Evolutionary conservation across 257 asterid species (phyloP), one percentile per base, ranked within the genome.

Genomic region (Solanum megistacrolobum): DNA sequence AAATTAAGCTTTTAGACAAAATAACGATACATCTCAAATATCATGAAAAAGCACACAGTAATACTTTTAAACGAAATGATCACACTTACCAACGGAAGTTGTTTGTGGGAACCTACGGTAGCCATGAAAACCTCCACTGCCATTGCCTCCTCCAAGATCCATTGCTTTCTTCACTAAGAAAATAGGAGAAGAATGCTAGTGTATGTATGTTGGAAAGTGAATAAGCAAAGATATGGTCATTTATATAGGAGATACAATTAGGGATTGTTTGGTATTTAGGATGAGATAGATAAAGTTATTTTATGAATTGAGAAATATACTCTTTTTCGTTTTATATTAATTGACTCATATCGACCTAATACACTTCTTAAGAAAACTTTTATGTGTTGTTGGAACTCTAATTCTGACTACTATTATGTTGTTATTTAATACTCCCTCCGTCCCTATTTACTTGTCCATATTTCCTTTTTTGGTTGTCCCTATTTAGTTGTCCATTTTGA

Each of bases 111-210:
- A 41, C 36, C 62, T 78, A 0, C 12, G 9, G 12, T 41, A 39
- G 35, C 62, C 62, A 78, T 78, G 84, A 41, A 78, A 78, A 6
- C n/a, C 84, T 25, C 62, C 84, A 41, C 32, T 12, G 12, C n/a
- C 35, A 39, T 41, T 41, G 84, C 62, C 62, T 78, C 60, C 83
- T 76, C 84, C 36, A 78, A 78, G 62, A 41, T 78, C 84, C 84
- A 78, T 71, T 25, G 16, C 31, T 68, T 68, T 68, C 16, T 68
- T 27, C 35, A n/a, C 18, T 10, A 66, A 12, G 73, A 65, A 25
- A 65, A n/a, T 9, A n/a, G 11, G 32, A 60, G 12, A 60, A 60
- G 12, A 21, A 8, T 60, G 68, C 27, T 65, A 65, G 69, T 23
- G 1, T 66, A 25, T 66, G 71, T 62, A 27, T 25, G 16, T 25